phyloP scores from a whole-genome alignment of 129 eudicot species.

The Oenanthe sinensis region DNA sequence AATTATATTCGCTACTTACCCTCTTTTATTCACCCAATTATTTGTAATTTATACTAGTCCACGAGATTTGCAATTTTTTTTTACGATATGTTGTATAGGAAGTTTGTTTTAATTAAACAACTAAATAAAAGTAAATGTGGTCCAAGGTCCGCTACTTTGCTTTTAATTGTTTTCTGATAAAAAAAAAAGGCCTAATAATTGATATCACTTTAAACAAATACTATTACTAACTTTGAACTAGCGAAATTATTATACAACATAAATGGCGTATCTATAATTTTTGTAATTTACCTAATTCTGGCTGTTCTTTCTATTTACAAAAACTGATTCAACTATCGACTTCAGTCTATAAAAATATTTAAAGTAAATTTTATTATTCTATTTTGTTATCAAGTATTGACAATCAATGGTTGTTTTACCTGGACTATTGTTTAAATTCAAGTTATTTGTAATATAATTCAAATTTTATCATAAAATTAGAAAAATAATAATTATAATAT shows the following conservation, averaged over 20 bases:
- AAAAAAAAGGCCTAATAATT: background rate
- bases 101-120: background rate
- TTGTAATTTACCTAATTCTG: background rate
- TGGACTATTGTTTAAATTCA: too few relatives aligned
- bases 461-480: too few relatives aligned
- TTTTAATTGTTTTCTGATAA: background rate
- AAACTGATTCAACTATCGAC: background rate
- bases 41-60: background rate
- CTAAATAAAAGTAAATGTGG: background rate
- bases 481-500: too few relatives aligned
- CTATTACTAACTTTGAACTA: background rate
- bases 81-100: background rate
- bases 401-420: too few relatives aligned
- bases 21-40: constrained; percentile 1
- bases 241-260: background rate
- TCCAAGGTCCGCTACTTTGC: constrained; percentile 4
- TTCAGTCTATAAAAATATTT: background rate
- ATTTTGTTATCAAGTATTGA: background rate
- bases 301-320: background rate
- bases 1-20: background rate
- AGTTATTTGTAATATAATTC: too few relatives aligned
- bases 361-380: background rate
- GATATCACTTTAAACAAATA: constrained; percentile 1
- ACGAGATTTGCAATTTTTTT: background rate
- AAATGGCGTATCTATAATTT: background rate